phyloP scores from a whole-genome alignment of 2,329 filamentous ascomycete species.

The Talaromyces amestolkiae region DNA sequence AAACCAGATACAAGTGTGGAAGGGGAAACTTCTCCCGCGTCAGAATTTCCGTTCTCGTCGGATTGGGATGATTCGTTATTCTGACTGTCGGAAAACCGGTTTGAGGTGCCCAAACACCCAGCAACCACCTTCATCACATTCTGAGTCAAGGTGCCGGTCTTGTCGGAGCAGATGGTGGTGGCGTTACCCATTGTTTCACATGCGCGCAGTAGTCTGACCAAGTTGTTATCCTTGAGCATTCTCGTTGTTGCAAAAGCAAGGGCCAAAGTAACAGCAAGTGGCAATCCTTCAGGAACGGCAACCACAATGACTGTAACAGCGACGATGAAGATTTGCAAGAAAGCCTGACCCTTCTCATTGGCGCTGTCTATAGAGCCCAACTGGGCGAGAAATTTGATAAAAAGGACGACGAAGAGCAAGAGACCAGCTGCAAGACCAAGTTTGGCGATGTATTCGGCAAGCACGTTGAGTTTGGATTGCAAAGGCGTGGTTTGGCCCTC shows the following conservation, averaged over 20 bases:
- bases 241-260: conserved; percentile 62
- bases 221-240: conserved; percentile 63
- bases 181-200: conserved; percentile 66
- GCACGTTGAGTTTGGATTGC: conserved; percentile 71
- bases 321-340: conserved; percentile 58
- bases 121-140: conserved; percentile 63
- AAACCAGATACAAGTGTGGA: conserved; percentile 55
- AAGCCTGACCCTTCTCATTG: conserved; percentile 56
- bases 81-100: conserved; percentile 45
- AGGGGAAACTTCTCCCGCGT: conserved; percentile 50
- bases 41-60: conserved; percentile 26
- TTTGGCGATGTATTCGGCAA: conserved; percentile 79
- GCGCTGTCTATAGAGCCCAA: conserved; percentile 52
- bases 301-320: conserved; percentile 61
- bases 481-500: conserved; percentile 75
- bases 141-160: conserved; percentile 64
- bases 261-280: conserved; percentile 60
- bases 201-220: conserved; percentile 59
- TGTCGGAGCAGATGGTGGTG: conserved; percentile 64
- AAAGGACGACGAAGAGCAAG: conserved; percentile 72
- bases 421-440: conserved; percentile 69
- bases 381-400: conserved; percentile 71
- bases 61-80: conserved; percentile 28
- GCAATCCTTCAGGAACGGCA: conserved; percentile 60
- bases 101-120: conserved; percentile 52